Percentiles rank a stretch among this genome's conserved stretches.
phyloP scores from a whole-genome alignment of 371 early-diverging fungal species.

The Dinochytrium kinnereticum region DNA sequence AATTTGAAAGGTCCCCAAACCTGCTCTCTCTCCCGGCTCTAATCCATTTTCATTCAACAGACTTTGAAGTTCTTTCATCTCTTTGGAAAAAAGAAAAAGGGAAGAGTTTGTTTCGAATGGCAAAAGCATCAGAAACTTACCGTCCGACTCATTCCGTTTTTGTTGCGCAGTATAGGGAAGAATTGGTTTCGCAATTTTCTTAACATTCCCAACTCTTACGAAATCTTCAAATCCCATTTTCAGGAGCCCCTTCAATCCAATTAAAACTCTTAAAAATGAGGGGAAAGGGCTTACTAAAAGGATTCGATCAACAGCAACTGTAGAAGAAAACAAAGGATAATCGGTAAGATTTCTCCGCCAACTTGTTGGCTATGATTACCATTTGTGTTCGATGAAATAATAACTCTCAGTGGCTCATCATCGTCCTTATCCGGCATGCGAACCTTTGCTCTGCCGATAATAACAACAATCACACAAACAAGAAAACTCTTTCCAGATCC shows the following conservation, averaged over 20 bases:
- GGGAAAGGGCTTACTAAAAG: background rate
- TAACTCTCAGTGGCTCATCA: slow-evolving; percentile 39
- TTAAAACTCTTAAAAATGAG: too few relatives aligned
- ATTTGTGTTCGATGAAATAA: slow-evolving; percentile 48
- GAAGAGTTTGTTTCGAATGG: background rate
- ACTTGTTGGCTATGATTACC: slow-evolving; percentile 31
- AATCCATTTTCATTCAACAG: slow-evolving; percentile 69
- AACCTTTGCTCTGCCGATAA: slow-evolving; percentile 45
- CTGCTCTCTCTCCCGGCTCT: slow-evolving; percentile 53
- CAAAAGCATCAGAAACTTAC: background rate
- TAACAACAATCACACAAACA: slow-evolving; percentile 72
- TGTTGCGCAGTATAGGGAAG: slow-evolving; percentile 46
- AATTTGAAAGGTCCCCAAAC: too few relatives aligned
- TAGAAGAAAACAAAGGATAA: background rate
- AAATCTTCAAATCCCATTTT: slow-evolving; percentile 77
- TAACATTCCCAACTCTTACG: slow-evolving; percentile 85
- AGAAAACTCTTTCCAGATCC: slow-evolving; percentile 84
- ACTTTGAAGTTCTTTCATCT: slow-evolving; percentile 73
- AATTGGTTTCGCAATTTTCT: slow-evolving; percentile 66
- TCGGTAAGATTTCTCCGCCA: too few relatives aligned
- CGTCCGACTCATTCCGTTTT: slow-evolving; percentile 35
- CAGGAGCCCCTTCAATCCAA: slow-evolving; percentile 53
- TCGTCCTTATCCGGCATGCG: slow-evolving; percentile 1
- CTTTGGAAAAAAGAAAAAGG: too few relatives aligned
- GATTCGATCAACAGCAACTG: slow-evolving; percentile 89